Conservation (phyloP, 2,329 filamentous ascomycete species). For the Hymenotorrendiella dingleyae region DNA sequence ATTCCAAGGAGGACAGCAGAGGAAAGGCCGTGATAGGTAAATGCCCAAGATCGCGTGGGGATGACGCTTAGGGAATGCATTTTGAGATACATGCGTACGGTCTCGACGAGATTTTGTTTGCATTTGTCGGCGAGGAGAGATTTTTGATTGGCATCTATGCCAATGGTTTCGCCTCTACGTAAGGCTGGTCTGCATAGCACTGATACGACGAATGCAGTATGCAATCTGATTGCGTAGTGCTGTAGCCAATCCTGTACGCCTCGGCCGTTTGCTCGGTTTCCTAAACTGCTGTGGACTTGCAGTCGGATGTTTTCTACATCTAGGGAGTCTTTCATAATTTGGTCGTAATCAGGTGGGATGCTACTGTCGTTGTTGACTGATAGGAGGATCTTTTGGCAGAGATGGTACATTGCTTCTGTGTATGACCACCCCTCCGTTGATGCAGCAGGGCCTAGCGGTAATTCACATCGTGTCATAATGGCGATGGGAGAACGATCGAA, state of each 20-base stretch:
- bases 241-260: constrained; percentile 58
- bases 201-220: constrained; percentile 60
- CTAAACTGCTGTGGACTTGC: constrained; percentile 49
- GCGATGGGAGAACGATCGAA: constrained; percentile 63
- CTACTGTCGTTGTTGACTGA: constrained; percentile 28
- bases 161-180: constrained; percentile 40
- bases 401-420: constrained; percentile 59
- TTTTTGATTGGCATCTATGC: constrained; percentile 49
- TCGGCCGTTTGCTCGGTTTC: constrained; percentile 57
- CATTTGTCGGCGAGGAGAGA: constrained; percentile 50
- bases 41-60: constrained; percentile 61
- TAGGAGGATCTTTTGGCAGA: constrained; percentile 54
- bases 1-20: constrained; percentile 60
- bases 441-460: constrained; percentile 48
- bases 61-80: constrained; percentile 65
- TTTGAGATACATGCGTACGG: constrained; percentile 61
- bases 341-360: constrained; percentile 27
- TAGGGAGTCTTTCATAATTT: constrained; percentile 53
- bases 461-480: constrained; percentile 36
- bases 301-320: constrained; percentile 33
- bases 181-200: constrained; percentile 59
- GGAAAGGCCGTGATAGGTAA: constrained; percentile 61
- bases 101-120: constrained; percentile 57
- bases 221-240: constrained; percentile 57
- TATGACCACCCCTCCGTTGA: constrained; percentile 49